These are phyloP conservation scores for Hysterium pulicare DNA, from an alignment of 2,329 filamentous ascomycete genomes.

Conservation along the genomic window DNA sequence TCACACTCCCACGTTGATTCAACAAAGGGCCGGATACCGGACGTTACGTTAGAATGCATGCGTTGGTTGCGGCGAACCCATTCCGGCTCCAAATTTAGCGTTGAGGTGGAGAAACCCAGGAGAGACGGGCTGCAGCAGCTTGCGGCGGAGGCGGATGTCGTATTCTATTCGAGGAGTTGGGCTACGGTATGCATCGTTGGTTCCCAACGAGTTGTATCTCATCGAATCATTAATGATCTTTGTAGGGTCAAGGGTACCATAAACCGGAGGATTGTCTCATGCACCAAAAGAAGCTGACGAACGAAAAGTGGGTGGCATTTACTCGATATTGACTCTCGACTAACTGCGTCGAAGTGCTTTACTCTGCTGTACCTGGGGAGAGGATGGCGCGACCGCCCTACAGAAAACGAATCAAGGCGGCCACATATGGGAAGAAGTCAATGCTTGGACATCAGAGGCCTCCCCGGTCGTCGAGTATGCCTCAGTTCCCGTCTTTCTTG, in stretches of 20 bases:
- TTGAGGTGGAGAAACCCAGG: conserved; percentile 69
- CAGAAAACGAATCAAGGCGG: conserved; percentile 25
- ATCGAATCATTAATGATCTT: no score
- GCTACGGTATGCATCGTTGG: conserved; percentile 59
- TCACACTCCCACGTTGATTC: no score
- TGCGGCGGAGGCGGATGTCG: conserved; percentile 61
- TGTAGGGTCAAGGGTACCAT: not conserved
- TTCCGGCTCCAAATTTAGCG: conserved; percentile 55
- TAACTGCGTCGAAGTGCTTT: conserved; percentile 48
- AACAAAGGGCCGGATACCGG: conserved; percentile 64
- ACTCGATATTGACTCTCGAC: not conserved
- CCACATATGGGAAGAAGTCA: conserved; percentile 10
- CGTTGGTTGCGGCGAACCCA: conserved; percentile 49
- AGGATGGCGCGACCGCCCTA: conserved; percentile 50
- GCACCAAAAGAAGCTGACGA: not conserved
- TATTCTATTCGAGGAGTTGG: conserved; percentile 73
- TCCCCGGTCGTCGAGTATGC: conserved; percentile 59
- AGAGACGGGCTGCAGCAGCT: conserved; percentile 58
- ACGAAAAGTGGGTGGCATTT: not conserved
- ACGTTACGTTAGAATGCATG: conserved; percentile 59
- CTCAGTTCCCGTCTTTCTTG: no score
- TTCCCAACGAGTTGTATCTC: no score
- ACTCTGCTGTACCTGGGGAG: conserved; percentile 60
- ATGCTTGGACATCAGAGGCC: conserved; percentile 24
- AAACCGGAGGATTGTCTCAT: conserved; percentile 16